These are phyloP conservation scores for Potentilla sterilis DNA, from an alignment of 306 rosid genomes.

Conservation along the genomic window DNA sequence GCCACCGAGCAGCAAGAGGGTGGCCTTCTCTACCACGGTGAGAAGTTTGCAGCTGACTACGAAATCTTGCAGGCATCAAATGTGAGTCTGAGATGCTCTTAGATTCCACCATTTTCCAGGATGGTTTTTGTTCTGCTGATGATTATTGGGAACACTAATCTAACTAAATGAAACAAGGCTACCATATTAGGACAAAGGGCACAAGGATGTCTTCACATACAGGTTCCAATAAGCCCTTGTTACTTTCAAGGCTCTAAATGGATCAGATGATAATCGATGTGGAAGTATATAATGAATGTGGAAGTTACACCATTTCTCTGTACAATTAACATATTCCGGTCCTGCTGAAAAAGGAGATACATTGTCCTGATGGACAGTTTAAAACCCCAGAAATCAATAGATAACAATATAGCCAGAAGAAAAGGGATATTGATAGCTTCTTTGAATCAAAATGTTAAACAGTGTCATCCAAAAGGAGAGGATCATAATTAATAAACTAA, in stretches of 20 bases:
- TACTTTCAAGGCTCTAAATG: neutral
- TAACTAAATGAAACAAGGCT: neutral
- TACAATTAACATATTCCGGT: neutral
- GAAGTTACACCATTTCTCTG: neutral
- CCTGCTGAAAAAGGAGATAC: neutral
- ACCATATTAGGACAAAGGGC: neutral
- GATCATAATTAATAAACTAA: neutral
- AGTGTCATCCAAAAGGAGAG: neutral
- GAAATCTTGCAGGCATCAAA: conserved; percentile 23
- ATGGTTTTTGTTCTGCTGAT: conserved; percentile 30
- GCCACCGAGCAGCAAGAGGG: conserved; percentile 29
- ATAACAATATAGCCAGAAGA: neutral
- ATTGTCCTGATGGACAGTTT: neutral
- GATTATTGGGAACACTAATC: conserved; percentile 21
- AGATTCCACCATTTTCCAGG: conserved; percentile 5
- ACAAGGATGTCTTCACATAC: neutral
- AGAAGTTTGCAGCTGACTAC: conserved; percentile 30
- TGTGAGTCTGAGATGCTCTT: conserved; percentile 16
- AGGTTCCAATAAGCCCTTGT: neutral
- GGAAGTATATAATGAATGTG: neutral
- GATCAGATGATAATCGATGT: neutral
- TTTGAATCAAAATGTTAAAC: neutral
- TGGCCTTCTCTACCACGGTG: conserved; percentile 29
- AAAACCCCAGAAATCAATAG: neutral
- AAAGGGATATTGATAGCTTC: neutral